Evolutionary conservation across 208 protist species (phyloP).

Genomic region (Crithidia fasciculata): DNA sequence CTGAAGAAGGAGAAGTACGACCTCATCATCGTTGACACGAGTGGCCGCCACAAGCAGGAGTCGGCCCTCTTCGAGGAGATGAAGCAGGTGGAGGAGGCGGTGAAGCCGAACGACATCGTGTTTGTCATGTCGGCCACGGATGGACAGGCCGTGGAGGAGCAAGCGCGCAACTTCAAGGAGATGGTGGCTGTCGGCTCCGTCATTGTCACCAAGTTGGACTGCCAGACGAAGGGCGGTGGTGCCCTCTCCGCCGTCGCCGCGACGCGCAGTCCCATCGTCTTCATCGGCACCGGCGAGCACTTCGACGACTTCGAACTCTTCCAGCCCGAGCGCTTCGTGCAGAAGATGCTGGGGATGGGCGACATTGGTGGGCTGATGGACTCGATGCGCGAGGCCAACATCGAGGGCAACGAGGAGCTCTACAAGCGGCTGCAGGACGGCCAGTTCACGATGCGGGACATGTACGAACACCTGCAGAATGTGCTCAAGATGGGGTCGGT

Average conservation of each 20-base stretch:
- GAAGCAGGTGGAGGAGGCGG: slow-evolving; percentile 90
- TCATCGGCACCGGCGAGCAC: slow-evolving; percentile 98
- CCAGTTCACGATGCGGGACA: slow-evolving; percentile 95
- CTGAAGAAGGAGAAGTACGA: slow-evolving; percentile 97
- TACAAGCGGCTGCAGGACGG: slow-evolving; percentile 93
- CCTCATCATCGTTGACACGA: slow-evolving; percentile 99
- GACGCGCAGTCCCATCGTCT: slow-evolving; percentile 98
- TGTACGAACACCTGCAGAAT: slow-evolving; percentile 97
- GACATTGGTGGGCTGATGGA: slow-evolving; percentile 95
- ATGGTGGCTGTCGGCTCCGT: slow-evolving; percentile 96
- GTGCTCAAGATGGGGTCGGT: slow-evolving; percentile 95
- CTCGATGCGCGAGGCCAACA: slow-evolving; percentile 91
- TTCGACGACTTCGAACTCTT: slow-evolving; percentile 97
- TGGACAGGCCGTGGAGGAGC: slow-evolving; percentile 97
- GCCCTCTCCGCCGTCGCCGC: slow-evolving; percentile 97
- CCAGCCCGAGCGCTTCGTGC: slow-evolving; percentile 88
- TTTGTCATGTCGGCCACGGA: slow-evolving; percentile 99
- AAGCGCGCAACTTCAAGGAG: slow-evolving; percentile 92
- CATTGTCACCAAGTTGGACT: slow-evolving; percentile 99
- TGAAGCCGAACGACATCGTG: slow-evolving; percentile 96
- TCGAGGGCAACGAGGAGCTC: slow-evolving; percentile 84
- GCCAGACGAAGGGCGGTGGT: slow-evolving; percentile 99
- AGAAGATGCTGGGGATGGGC: slow-evolving; percentile 95
- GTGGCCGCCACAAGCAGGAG: slow-evolving; percentile 99
- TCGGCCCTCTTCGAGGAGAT: slow-evolving; percentile 99